Conservation (phyloP, 2,329 filamentous ascomycete species). For the Sporothrix schenckii region DNA sequence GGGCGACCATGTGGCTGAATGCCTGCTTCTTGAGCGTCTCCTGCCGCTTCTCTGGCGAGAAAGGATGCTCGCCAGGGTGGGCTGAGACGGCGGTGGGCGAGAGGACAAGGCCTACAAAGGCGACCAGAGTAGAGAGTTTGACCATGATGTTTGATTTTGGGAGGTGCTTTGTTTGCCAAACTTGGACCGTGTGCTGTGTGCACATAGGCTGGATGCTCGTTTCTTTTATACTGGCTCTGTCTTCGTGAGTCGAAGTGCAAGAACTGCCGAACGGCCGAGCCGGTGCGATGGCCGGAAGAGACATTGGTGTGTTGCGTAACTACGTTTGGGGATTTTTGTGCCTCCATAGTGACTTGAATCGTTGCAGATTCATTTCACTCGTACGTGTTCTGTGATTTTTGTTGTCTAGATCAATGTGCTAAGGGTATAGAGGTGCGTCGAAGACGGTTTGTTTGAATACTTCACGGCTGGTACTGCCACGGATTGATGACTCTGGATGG, state of each 20-base stretch:
- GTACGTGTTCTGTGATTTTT: not conserved
- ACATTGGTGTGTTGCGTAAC: not conserved
- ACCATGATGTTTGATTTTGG: not conserved
- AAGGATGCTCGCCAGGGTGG: conserved; percentile 1
- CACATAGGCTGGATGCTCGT: not conserved
- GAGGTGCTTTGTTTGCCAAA: not conserved
- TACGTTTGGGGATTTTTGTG: not conserved
- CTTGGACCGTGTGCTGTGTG: no score
- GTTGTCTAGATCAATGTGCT: not conserved
- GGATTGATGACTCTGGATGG: not conserved
- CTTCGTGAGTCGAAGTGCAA: not conserved
- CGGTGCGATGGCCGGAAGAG: not conserved
- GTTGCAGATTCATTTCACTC: not conserved
- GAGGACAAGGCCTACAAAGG: not conserved
- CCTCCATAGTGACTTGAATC: not conserved
- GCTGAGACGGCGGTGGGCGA: not conserved
- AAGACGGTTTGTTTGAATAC: not conserved
- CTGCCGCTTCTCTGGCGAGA: not conserved
- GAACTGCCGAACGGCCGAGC: not conserved
- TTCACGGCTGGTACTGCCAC: not conserved
- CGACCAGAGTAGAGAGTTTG: not conserved
- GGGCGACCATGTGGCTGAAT: conserved; percentile 10
- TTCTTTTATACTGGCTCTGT: not conserved
- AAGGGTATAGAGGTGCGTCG: not conserved
- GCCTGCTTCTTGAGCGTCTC: conserved; percentile 16